Evolutionary conservation across 2,329 filamentous ascomycete genomes (phyloP).

Genomic region (Sporothrix curviconia): DNA sequence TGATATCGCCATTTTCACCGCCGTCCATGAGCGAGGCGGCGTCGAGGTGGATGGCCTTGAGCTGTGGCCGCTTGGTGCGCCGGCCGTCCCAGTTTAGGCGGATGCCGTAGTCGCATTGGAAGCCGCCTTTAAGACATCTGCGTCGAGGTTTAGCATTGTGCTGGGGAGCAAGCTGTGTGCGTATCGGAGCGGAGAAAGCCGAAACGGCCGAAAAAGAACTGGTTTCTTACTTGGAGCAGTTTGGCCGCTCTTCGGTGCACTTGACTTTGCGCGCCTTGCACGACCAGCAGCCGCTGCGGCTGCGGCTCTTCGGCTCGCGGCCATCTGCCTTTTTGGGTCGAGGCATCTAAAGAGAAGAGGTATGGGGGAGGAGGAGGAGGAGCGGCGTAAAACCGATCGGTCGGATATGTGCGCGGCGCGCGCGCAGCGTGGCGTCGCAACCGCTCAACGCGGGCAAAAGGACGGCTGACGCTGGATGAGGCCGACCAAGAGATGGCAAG

Average conservation of each 20-base stretch:
- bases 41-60: slow-evolving; percentile 24
- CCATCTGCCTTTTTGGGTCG: slow-evolving; percentile 58
- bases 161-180: too few species aligned
- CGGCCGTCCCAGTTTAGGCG: slow-evolving; percentile 75
- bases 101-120: slow-evolving; percentile 74
- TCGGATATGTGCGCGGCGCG: neutral
- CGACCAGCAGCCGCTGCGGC: slow-evolving; percentile 65
- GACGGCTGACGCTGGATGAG: neutral
- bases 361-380: neutral
- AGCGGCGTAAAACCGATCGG: neutral
- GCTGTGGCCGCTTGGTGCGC: slow-evolving; percentile 49
- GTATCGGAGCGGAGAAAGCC: too few species aligned
- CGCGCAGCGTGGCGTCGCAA: neutral
- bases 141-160: too few species aligned
- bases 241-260: slow-evolving; percentile 72
- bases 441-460: neutral
- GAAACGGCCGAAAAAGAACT: neutral
- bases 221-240: slow-evolving; percentile 54
- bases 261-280: slow-evolving; percentile 70
- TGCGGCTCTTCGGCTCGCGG: slow-evolving; percentile 59
- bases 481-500: neutral
- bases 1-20: slow-evolving; percentile 12
- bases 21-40: slow-evolving; percentile 1
- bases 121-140: slow-evolving; percentile 61
- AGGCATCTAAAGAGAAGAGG: slow-evolving; percentile 42